Percentiles rank a stretch among this genome's conserved stretches.
Evolutionary conservation across 208 protist genomes (phyloP).

Genomic region (Naegleria lovaniensis): DNA sequence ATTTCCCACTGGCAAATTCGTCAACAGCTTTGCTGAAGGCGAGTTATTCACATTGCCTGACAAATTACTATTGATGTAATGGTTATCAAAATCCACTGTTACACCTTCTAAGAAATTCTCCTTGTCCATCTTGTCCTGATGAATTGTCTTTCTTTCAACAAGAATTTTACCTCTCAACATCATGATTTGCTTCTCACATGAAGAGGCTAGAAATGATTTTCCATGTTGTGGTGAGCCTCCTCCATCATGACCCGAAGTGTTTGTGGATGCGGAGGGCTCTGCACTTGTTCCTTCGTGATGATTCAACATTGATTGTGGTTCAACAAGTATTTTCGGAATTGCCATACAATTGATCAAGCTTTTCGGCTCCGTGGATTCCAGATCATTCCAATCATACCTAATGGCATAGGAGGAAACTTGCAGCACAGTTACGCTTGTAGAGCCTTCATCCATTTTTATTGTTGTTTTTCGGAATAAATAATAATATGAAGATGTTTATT

Average conservation of each 20-base stretch:
- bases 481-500: neutral
- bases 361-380: neutral
- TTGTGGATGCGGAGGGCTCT: no score
- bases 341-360: neutral
- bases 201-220: neutral
- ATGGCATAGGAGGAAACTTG: neutral
- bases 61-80: neutral
- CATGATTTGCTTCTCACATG: neutral
- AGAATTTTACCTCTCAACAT: neutral
- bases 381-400: neutral
- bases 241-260: neutral
- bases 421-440: neutral
- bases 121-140: neutral
- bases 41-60: neutral
- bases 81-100: neutral
- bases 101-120: neutral
- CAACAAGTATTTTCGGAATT: neutral
- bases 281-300: no score
- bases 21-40: neutral
- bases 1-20: neutral
- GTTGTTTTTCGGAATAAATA: neutral
- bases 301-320: neutral
- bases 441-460: neutral
- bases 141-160: neutral
- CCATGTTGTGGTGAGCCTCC: neutral